These are phyloP conservation scores for Hericium rajendrae DNA, from an alignment of 768 basidiomycete genomes.

Conservation along the genomic window DNA sequence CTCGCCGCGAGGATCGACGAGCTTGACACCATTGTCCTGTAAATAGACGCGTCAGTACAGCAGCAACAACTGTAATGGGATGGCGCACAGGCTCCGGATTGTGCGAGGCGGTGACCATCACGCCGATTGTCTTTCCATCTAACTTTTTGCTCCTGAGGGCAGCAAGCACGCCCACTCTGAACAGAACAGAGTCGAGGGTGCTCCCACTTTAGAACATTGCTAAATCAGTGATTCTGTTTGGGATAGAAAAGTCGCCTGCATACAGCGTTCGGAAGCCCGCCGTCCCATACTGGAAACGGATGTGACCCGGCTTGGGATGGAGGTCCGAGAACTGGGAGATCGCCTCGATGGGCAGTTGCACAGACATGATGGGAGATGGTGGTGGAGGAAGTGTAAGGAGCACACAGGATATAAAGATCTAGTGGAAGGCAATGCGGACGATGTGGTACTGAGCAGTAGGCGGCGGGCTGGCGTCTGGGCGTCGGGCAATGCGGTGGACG, in stretches of 20 bases:
- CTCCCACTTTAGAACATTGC: constrained; percentile 38
- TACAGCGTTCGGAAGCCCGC: constrained; percentile 91
- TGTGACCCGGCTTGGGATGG: constrained; percentile 63
- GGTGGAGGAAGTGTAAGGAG: no score
- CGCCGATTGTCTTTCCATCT: constrained; percentile 87
- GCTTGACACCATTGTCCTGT: constrained; percentile 97
- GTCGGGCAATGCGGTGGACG: no score
- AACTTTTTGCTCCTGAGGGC: constrained; percentile 84
- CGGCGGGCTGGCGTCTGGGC: no score
- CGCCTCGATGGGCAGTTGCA: constrained; percentile 23
- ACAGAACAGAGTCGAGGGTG: constrained; percentile 82
- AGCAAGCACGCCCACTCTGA: constrained; percentile 86
- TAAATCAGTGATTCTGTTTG: not conserved
- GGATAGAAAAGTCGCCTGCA: constrained; percentile 21
- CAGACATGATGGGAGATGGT: constrained; percentile 14
- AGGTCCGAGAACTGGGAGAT: constrained; percentile 43
- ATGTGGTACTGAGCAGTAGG: no score
- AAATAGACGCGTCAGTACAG: constrained; percentile 4
- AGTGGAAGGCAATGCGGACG: no score
- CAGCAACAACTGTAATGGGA: constrained; percentile 1
- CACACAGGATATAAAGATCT: no score
- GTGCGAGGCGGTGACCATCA: constrained; percentile 99
- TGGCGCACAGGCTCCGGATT: constrained; percentile 83
- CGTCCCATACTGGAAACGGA: constrained; percentile 83
- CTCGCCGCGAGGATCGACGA: constrained; percentile 94